Conservation (phyloP, 2,329 filamentous ascomycete species). For the Aspergillus viridinutans region DNA sequence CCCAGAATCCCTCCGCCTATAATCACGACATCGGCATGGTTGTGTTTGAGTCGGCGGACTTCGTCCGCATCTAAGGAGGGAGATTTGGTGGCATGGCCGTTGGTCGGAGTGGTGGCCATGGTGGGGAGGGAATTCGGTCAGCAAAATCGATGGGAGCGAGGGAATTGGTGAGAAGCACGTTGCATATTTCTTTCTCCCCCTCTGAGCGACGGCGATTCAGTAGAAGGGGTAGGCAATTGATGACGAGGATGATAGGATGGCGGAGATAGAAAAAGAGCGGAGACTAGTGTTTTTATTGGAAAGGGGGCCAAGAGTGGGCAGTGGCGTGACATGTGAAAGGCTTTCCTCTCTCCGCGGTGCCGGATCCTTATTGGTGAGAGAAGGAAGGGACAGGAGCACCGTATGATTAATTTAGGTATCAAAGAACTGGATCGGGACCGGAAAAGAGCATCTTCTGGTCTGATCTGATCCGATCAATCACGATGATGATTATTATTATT, state of each 20-base stretch:
- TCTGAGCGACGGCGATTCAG: neutral
- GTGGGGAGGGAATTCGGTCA: conserved; percentile 12
- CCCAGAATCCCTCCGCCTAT: conserved; percentile 89
- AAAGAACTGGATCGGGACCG: neutral
- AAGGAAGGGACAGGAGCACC: conserved; percentile 6
- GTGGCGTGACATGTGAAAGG: conserved; percentile 32
- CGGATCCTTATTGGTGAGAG: neutral
- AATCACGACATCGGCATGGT: conserved; percentile 77
- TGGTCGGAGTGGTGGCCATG: conserved; percentile 22
- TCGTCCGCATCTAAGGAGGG: conserved; percentile 27
- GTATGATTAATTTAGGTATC: conserved; percentile 5
- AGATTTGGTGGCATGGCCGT: conserved; percentile 21
- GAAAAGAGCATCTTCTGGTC: neutral
- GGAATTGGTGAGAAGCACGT: conserved; percentile 11
- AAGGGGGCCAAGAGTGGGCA: neutral
- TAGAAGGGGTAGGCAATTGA: neutral
- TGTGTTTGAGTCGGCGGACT: conserved; percentile 50
- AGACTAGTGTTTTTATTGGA: neutral
- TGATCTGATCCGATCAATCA: neutral
- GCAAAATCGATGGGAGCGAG: conserved; percentile 5
- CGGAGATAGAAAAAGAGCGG: neutral
- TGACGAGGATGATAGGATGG: neutral
- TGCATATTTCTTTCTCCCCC: conserved; percentile 16
- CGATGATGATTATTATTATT: neutral
- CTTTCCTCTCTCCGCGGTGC: conserved; percentile 8